Conservation (phyloP, 2,329 filamentous ascomycete species). For the Nigrograna mackinnonii region DNA sequence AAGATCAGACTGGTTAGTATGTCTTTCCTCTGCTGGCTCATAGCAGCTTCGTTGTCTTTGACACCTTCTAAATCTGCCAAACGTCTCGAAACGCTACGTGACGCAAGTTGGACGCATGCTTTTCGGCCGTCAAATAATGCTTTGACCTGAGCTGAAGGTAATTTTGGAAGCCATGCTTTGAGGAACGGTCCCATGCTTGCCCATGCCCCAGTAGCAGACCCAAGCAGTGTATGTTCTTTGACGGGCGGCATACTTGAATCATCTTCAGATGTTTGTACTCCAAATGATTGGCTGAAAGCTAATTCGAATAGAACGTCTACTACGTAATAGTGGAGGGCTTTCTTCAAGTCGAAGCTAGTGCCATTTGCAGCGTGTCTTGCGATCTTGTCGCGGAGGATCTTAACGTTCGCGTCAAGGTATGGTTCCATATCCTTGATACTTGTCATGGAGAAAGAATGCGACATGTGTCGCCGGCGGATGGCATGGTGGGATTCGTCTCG, state of each 20-base stretch:
- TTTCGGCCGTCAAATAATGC: not conserved
- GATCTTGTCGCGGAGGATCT: constrained; percentile 22
- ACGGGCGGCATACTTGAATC: not conserved
- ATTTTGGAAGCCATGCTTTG: not conserved
- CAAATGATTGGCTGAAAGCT: constrained; percentile 37
- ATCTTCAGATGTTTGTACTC: constrained; percentile 7
- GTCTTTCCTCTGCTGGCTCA: constrained; percentile 25
- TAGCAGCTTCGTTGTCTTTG: not conserved
- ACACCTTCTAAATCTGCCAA: not conserved
- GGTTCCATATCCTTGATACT: constrained; percentile 42
- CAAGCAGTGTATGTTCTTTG: not conserved
- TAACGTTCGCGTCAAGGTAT: constrained; percentile 35
- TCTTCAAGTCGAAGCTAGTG: constrained; percentile 34
- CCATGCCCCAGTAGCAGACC: not conserved
- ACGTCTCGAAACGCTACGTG: not conserved
- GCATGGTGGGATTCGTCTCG: constrained; percentile 30
- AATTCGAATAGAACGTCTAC: constrained; percentile 32
- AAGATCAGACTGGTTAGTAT: constrained; percentile 42
- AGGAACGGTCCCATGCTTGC: not conserved
- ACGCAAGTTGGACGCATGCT: not conserved
- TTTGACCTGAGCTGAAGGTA: not conserved
- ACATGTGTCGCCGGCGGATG: constrained; percentile 30
- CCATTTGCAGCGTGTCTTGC: constrained; percentile 7
- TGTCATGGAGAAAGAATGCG: constrained; percentile 35
- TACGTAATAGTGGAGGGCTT: constrained; percentile 25